Base-by-base conservation (phyloP, 2,329 filamentous ascomycete genomes). In the Rutstroemia sp. region DNA sequence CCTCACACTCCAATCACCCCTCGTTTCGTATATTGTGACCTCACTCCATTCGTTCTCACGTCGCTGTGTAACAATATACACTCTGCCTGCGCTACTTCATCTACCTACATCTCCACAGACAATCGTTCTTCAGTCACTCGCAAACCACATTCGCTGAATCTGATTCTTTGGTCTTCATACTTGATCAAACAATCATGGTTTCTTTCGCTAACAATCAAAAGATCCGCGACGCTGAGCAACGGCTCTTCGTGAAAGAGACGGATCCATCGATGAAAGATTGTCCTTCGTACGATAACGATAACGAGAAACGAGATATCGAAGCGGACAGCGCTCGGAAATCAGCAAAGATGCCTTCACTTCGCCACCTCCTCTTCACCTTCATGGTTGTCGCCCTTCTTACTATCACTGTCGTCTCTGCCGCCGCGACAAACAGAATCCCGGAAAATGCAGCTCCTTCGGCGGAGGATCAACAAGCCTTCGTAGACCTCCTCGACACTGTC, bases 401-500 rank as follows among this genome's bases (percentile, higher is more conserved):
- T 37, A 64, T 73, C 49, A 70, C 73, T 17, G 58, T 75, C 49
- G 65, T 70, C 27, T 69, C 69, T 55, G 65, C 70, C 45, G 59
- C 64, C 44, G 63, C 62, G 59, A 66, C 53, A 57, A 66, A 50
- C 49, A 63, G 44, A 46, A 21, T 6, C 16, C 57, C 54, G 51
- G 60, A 54, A 21, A 34, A 53, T 38, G 51, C 49, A 19, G 39
- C 54, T 2, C 51, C 53, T 21, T 39, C 52, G 23, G 46, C 59
- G 10, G 58, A 63, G 25, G 63, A 68, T 57, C 54, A 65, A 67
- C 45, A 64, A 63, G 48, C 71, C 17, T 80, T 86, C 71, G 75
- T 78, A 61, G 76, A 81, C 57, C 69, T 84, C 54, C 71, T 86
- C 54, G 74, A 78, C 59, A 75, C 75, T 23, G 72, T 85, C 56